A percentile compares a stretch with the other conserved stretches of the same genome.
phyloP scores from a whole-genome alignment of 1,284 basidiomycete genomes.

The Austroboletus novae-zelandiae region DNA sequence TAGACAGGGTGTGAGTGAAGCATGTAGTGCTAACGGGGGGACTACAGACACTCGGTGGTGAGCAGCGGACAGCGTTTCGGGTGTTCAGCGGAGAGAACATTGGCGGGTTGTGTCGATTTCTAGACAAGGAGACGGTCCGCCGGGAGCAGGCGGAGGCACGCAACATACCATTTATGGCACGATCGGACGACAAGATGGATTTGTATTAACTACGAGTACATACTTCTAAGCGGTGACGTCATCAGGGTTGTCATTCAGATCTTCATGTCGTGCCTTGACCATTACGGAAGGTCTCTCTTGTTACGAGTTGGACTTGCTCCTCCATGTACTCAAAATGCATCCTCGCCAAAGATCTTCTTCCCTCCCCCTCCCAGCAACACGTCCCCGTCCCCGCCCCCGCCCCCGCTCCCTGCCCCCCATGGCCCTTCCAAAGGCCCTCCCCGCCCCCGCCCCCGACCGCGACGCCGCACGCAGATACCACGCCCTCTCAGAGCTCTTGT shows the following conservation, averaged over 20 bases:
- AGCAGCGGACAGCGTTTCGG: conserved; percentile 72
- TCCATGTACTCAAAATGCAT: conserved; percentile 19
- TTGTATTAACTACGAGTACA: conserved; percentile 41
- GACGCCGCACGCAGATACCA: conserved; percentile 57
- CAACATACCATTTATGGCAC: conserved; percentile 55
- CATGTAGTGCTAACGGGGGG: conserved; percentile 9
- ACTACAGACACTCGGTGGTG: conserved; percentile 50
- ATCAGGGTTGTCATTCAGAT: neutral
- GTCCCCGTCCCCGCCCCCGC: neutral
- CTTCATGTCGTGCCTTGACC: neutral
- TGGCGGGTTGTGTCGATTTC: conserved; percentile 56
- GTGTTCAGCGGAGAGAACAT: conserved; percentile 82
- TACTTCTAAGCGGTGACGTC: conserved; percentile 11
- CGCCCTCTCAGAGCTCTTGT: conserved; percentile 75
- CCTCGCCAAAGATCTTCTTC: conserved; percentile 24
- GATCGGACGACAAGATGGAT: conserved; percentile 60
- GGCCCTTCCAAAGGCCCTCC: conserved; percentile 20
- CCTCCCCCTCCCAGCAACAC: conserved; percentile 28
- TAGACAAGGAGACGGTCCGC: conserved; percentile 63
- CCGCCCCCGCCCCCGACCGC: conserved; percentile 22
- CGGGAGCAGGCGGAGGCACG: conserved; percentile 52
- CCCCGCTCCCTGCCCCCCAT: conserved; percentile 34
- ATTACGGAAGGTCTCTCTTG: neutral
- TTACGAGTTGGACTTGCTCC: neutral
- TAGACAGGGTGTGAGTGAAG: conserved; percentile 7